phyloP scores from a whole-genome alignment of 2,329 filamentous ascomycete genomes.

The Penicillium capsulatum region DNA sequence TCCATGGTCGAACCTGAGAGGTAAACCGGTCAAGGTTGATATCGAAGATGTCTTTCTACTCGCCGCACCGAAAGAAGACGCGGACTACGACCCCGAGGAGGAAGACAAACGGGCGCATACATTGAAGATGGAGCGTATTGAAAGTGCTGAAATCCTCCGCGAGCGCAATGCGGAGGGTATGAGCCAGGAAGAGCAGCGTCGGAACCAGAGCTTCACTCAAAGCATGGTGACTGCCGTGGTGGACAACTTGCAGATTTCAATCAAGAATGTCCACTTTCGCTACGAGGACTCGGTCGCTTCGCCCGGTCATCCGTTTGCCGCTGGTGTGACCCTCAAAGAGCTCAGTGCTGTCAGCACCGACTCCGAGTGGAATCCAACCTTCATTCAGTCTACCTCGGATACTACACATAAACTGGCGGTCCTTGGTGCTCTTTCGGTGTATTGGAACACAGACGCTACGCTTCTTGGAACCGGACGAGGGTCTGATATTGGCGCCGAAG shows the following conservation, averaged over 20 bases:
- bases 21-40: conserved; percentile 87
- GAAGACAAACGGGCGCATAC: conserved; percentile 80
- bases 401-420: conserved; percentile 93
- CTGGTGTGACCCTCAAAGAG: conserved; percentile 88
- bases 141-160: conserved; percentile 90
- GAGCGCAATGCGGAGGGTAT: conserved; percentile 89
- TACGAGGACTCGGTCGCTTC: conserved; percentile 97
- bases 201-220: conserved; percentile 95
- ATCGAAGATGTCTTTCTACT: conserved; percentile 97
- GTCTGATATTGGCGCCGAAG: conserved; percentile 53
- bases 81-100: conserved; percentile 87
- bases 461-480: conserved; percentile 80
- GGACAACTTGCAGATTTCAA: conserved; percentile 93
- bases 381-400: conserved; percentile 79
- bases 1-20: conserved; percentile 94
- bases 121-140: conserved; percentile 98
- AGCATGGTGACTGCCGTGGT: conserved; percentile 94
- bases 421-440: conserved; percentile 82
- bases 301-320: conserved; percentile 88
- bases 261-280: conserved; percentile 97
- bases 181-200: conserved; percentile 91
- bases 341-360: conserved; percentile 97
- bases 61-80: conserved; percentile 91
- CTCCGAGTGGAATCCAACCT: conserved; percentile 89
- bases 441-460: conserved; percentile 94